Base-by-base conservation (phyloP, 306 rosid species). In the Prinsepia uniflora region DNA sequence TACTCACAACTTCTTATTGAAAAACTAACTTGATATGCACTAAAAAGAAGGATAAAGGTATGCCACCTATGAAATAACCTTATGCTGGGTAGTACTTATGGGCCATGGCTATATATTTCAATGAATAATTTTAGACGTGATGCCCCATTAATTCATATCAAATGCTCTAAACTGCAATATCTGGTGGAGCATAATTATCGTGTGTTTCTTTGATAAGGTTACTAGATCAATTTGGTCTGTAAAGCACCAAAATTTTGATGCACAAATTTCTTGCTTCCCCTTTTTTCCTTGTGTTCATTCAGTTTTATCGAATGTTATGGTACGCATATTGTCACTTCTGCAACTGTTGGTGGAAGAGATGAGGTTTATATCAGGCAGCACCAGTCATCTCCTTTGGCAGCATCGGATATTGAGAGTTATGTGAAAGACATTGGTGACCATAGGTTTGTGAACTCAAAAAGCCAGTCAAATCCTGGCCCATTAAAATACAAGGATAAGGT, bases 401-500 rank as follows among this genome's bases (percentile, higher is more conserved):
- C 75, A 8, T 36, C 77, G 10, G 96, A 95, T 74, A 91, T 95
- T 71, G 90, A 95, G 79, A 84, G 67, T 67, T 95, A 91, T 40
- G 84, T 87, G 71, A 84, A 89, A 73, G 97, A 95, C 79, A 88
- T 95, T 60, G 93, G 82, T 65, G 83, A 89, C 71, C 96, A 89
- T 67, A 80, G 99, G 82, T 95, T 95, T 80, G 86, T 18, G 65
- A 96, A 86, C 65, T 77, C 71, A 2, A 84, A 86, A 67, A 77
- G 70, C 78, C 74, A 67, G 64, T 82, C 84, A 4, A 84, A 72
- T 67, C 82, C 85, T 36, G 93, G 88, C 63, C 88, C 91, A 66
- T 85, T 95, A 72, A 95, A 84, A 76, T 95, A 91, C 91, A 95
- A 95, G 82, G 99, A 95, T 69, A 95, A 95, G 97, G 99, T 89